Evolutionary conservation across 345 rosid species (phyloP), one percentile per base, ranked within the genome.

Genomic region (Balakata baccata): DNA sequence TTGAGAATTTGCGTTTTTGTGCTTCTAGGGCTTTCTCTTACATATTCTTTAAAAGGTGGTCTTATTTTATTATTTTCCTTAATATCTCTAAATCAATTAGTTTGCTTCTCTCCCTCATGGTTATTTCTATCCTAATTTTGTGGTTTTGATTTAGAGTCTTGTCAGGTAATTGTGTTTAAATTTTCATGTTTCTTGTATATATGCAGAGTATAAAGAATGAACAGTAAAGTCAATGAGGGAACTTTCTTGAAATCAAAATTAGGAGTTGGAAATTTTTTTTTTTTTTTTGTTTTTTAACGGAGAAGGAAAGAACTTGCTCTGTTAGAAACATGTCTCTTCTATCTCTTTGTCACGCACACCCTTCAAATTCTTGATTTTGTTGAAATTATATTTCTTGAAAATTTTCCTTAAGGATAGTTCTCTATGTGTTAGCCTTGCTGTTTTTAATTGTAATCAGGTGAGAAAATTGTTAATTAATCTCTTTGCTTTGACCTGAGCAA

Each of bases 361-460:
- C 17, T 2, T 62, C 2, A 12, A 64, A 41, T 76, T 70, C 64
- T 71, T 18, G 13, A 39, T 6, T 59, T 12, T 39, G 41, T 64
- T 49, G 11, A 25, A 23, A 41, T 17, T 11, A 69, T 65, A 34
- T 41, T 60, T 50, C 49, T 71, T 47, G 17, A 68, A 13, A 29
- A 29, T 29, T 62, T 69, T 81, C 67, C 77, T 68, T 7, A 9
- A 47, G 72, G 69, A 53, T 64, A 67, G 79, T 68, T 78, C 80
- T 29, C 23, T n/a, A 12, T 71, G 58, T 5, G 17, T 14, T 64
- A 29, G 1, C 34, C 34, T 29, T 29, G 41, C 34, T 5, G 1
- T 22, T n/a, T 57, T 29, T 12, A 12, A 39, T 34, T 38, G 38
- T 43, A 14, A 41, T 50, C 25, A 18, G 20, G n/a, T 65, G 12